A percentile compares a stretch with the other conserved stretches of the same genome.
These are phyloP conservation scores for Bryoerythrophyllum caledonicum DNA, from an alignment of 225 moss, liverwort and hornwort genomes.

Conservation along the genomic window DNA sequence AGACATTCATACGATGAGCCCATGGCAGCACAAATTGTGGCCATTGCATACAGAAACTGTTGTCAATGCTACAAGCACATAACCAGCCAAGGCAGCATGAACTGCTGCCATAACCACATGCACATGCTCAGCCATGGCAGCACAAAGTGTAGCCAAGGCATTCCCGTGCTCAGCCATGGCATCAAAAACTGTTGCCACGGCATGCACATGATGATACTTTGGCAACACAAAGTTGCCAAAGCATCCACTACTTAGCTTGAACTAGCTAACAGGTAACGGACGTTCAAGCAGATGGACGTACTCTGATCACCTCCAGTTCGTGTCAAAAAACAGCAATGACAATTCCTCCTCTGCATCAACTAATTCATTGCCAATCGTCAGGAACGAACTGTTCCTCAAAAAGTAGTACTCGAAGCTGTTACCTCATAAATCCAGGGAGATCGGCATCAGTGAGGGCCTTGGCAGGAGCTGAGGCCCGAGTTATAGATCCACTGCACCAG, in stretches of 20 bases:
- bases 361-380: conserved; percentile 10
- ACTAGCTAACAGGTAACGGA: neutral
- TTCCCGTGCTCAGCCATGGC: too few relatives aligned
- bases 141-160: too few relatives aligned
- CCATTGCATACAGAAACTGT: too few relatives aligned
- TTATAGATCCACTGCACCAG: conserved; percentile 67
- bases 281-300: neutral
- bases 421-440: neutral
- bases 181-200: too few relatives aligned
- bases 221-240: conserved; percentile 12
- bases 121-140: too few relatives aligned
- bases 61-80: too few relatives aligned
- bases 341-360: conserved; percentile 11
- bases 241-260: neutral
- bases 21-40: too few relatives aligned
- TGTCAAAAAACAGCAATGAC: conserved; percentile 20
- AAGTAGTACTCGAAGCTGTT: neutral
- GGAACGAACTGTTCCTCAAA: conserved; percentile 27
- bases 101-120: too few relatives aligned
- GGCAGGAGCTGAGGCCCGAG: conserved; percentile 46
- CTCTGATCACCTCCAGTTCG: conserved; percentile 7
- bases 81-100: too few relatives aligned
- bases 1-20: too few relatives aligned
- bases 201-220: too few relatives aligned
- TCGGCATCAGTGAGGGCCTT: conserved; percentile 40